Base-by-base conservation (phyloP, 2,329 filamentous ascomycete genomes). In the Microsporum audouinii region DNA sequence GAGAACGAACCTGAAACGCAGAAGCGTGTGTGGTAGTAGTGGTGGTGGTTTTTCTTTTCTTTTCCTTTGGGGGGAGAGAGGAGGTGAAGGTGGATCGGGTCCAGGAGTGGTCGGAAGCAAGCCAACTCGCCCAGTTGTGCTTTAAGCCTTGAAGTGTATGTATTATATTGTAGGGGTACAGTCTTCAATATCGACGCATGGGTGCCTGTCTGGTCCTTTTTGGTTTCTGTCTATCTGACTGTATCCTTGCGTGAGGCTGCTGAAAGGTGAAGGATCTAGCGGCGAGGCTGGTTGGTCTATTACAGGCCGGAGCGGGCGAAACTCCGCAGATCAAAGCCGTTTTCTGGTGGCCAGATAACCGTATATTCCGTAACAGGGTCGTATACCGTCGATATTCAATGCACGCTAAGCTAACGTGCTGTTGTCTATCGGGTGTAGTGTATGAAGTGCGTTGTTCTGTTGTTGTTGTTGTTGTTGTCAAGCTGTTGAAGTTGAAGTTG, bases 1-100 rank as follows among this genome's bases (percentile, higher is more conserved):
- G 31, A 53, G 49, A 53, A 53, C 49, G 49, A 53, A 53, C n/a
- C 49, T 53, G 49, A 53, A 53, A 53, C 49, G 49, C 17, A 29
- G 49, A 53, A 31, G 49, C 17, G 17, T 23, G 17, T 23, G 49
- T 27, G 33, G 49, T 12, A 10, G 17, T n/a, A 10, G 17, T n/a
- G 17, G 49, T 34, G 49, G 29, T 7, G 27, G 29, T 33, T 53
- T 53, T 51, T 43, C 39, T 43, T 43, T 43, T 43, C 17, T 36
- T 5, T 14, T n/a, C 14, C 39, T 43, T 43, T n/a, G 8, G 39
- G 39, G 38, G 38, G 38, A 41, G 38, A 14, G 17, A n/a, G 10
- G n/a, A n/a, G 6, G 39, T 4, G 39, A 29, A 27, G 29, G 49
- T 53, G 49, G 49, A 53, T 27, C 49, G 12, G 49, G 49, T 5